Evolutionary conservation across 805 yeast species (phyloP).

Genomic region (Wickerhamiella dianesei): DNA sequence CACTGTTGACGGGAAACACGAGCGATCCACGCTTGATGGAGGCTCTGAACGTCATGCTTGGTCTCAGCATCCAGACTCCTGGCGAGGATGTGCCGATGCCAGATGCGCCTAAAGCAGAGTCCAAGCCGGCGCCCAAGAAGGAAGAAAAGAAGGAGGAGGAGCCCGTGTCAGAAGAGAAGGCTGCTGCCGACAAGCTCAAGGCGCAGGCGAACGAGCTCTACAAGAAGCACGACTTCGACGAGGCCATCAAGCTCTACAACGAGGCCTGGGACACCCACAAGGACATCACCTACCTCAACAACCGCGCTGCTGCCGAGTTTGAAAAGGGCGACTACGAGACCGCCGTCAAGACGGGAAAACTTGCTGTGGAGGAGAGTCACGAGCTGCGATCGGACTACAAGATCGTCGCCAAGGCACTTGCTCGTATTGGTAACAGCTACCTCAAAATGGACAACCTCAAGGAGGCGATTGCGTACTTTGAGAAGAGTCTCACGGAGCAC

Average conservation of each 20-base stretch:
- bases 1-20: conserved; percentile 54
- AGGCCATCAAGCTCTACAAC: conserved; percentile 75
- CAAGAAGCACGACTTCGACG: conserved; percentile 79
- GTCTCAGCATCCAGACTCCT: conserved; percentile 39
- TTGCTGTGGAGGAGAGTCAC: conserved; percentile 82
- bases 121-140: conserved; percentile 24
- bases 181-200: conserved; percentile 41
- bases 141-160: conserved; percentile 15
- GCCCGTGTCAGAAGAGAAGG: conserved; percentile 19
- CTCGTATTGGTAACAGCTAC: conserved; percentile 76
- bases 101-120: conserved; percentile 19
- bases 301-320: conserved; percentile 94
- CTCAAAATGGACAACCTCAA: conserved; percentile 59
- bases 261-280: conserved; percentile 70
- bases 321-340: conserved; percentile 87
- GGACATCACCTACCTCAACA: conserved; percentile 88
- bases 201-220: conserved; percentile 77
- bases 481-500: conserved; percentile 90
- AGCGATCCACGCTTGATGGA: conserved; percentile 81
- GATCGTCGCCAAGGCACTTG: conserved; percentile 80
- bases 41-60: conserved; percentile 72
- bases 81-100: conserved; percentile 17
- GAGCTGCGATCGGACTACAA: conserved; percentile 85
- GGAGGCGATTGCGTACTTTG: conserved; percentile 64
- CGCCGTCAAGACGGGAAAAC: conserved; percentile 66